A percentile compares a stretch with the other conserved stretches of the same genome.
Conservation (phyloP, 331 rosid species). For the Rosa hybrid region DNA sequence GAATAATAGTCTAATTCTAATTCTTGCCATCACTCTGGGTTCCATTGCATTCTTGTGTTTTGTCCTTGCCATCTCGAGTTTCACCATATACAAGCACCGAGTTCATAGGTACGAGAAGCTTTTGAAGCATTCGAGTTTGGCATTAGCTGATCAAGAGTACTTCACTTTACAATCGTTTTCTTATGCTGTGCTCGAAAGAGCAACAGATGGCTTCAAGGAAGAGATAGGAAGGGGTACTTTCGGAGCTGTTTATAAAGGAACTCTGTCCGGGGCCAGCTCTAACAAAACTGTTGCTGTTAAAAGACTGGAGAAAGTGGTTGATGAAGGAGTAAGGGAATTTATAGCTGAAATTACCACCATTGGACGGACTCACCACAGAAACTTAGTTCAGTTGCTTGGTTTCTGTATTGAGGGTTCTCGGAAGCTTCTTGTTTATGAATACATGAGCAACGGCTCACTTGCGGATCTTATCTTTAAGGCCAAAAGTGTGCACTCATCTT, state of each 20-base stretch:
- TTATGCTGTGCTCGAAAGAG: constrained; percentile 7
- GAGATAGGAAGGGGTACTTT: constrained; percentile 38
- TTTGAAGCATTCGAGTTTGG: neutral
- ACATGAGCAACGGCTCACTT: constrained; percentile 30
- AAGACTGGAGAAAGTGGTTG: neutral
- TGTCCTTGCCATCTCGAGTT: neutral
- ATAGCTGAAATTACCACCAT: constrained; percentile 31
- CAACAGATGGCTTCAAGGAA: constrained; percentile 33
- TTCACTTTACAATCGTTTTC: neutral
- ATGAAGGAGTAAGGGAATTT: constrained; percentile 29
- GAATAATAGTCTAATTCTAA: neutral
- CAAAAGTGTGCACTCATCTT: constrained; percentile 10
- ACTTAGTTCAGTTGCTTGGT: constrained; percentile 18
- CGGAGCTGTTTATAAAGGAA: constrained; percentile 36
- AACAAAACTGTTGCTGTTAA: neutral
- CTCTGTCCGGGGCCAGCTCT: neutral
- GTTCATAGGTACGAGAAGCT: neutral
- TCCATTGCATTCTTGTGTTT: neutral
- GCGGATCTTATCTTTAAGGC: constrained; percentile 21
- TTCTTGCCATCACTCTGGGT: neutral
- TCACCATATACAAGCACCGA: neutral
- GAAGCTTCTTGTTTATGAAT: constrained; percentile 28
- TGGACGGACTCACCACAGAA: constrained; percentile 34
- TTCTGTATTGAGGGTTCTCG: constrained; percentile 27
- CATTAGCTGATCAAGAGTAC: neutral